Evolutionary conservation across 306 rosid genomes (phyloP).

Genomic region (Mimosa bimucronata): DNA sequence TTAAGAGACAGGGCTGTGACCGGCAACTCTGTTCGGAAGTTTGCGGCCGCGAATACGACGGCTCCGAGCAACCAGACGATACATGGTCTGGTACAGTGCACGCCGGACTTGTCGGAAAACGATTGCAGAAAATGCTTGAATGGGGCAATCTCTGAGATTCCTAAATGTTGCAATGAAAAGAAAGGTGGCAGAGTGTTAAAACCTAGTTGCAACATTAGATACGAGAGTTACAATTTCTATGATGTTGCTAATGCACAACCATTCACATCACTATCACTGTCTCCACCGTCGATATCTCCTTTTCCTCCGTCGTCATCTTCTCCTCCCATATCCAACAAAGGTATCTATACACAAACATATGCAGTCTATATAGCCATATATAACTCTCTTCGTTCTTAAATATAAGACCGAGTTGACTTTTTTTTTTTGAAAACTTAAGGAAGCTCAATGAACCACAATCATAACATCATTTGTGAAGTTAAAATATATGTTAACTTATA

Average conservation of each 20-base stretch:
- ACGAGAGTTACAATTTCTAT: background rate
- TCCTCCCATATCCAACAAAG: background rate
- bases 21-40: constrained; percentile 1
- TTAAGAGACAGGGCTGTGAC: background rate
- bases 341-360: background rate
- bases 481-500: no score
- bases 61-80: background rate
- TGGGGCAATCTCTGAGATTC: background rate
- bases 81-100: constrained; percentile 39
- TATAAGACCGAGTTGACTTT: no score
- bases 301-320: background rate
- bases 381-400: no score
- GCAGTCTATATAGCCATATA: no score
- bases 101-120: constrained; percentile 22
- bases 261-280: background rate
- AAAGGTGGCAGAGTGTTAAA: background rate
- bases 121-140: constrained; percentile 16
- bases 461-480: no score
- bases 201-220: constrained; percentile 38
- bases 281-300: background rate
- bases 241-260: background rate
- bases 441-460: no score
- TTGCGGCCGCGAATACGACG: background rate
- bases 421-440: no score
- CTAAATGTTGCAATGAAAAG: background rate